phyloP scores from a whole-genome alignment of 768 basidiomycete species.

The Sporobolomyces pararoseus region DNA sequence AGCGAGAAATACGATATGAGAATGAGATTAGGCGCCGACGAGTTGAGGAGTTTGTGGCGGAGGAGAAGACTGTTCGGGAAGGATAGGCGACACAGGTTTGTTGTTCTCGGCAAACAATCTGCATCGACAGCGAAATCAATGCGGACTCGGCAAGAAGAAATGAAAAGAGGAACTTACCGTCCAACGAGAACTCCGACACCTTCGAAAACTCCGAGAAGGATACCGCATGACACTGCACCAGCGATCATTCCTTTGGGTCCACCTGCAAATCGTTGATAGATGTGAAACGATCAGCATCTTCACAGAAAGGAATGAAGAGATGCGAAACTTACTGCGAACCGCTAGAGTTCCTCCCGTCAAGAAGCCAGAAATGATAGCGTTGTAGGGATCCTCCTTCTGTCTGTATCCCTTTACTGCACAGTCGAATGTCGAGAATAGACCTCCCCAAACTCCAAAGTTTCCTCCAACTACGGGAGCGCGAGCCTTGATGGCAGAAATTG shows the following conservation, averaged over 20 bases:
- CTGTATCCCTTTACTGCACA: conserved; percentile 75
- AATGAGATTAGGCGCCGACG: conserved; percentile 18
- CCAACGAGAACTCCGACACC: conserved; percentile 90
- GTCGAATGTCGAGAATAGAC: conserved; percentile 97
- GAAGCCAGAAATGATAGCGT: conserved; percentile 96
- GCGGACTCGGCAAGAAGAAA: no score
- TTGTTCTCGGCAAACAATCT: conserved; percentile 42
- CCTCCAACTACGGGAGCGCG: conserved; percentile 97
- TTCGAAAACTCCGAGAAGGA: conserved; percentile 87
- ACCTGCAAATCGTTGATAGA: conserved; percentile 56
- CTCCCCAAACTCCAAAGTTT: conserved; percentile 64
- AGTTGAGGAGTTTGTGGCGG: conserved; percentile 25
- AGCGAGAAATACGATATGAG: background rate
- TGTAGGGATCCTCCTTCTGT: conserved; percentile 63
- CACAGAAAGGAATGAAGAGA: background rate
- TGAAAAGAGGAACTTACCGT: conserved; percentile 50
- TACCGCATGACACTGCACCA: conserved; percentile 93
- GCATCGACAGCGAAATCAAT: background rate
- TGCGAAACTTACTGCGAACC: conserved; percentile 69
- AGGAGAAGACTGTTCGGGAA: conserved; percentile 29
- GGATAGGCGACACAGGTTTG: conserved; percentile 37
- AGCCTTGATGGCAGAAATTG: conserved; percentile 93
- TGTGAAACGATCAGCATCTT: background rate
- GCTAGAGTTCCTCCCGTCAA: conserved; percentile 96
- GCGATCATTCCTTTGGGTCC: conserved; percentile 85